Evolutionary conservation across 2,329 filamentous ascomycete species (phyloP), one percentile per base, ranked within the genome.

Genomic region (Exserohilum rostratum): DNA sequence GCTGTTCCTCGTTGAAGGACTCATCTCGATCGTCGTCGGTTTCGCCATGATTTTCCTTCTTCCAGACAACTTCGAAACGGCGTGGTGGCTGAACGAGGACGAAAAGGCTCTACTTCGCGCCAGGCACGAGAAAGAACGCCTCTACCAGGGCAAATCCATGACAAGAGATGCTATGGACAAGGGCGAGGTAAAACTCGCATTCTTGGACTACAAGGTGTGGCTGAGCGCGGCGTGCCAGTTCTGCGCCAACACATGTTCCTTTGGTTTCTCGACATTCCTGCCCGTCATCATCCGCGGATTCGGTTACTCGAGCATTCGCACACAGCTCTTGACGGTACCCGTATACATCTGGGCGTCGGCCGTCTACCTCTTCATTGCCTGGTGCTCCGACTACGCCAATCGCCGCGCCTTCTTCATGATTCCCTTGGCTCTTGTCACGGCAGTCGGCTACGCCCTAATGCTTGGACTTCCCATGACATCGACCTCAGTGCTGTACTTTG

Each of bases 161-260:
- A 53, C 90, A 88, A 67, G 97, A 93, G 56, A 98, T 87, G 67
- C 93, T 85, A 75, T 98, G 93, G 40, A 96, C 90, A 68, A 93
- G 89, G 58, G 89, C 91, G 76, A 91, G 93, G 70, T 97, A 90
- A 65, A 90, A 87, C 46, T 95, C 83, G 2, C 91, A 87, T 74
- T 97, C 92, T 43, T 34, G 37, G 57, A 60, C 30, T 84, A 65
- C 79, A 84, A 74, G 83, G 81, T 72, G 78, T 81, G 64, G 78
- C 80, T 44, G 82, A 81, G 65, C 79, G 80, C 4, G 65, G 76
- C 22, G 79, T 84, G 83, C 74, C 82, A 84, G 27, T 65, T 65
- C 46, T 59, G 51, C 25, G 58, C 53, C 10, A 55, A 63, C 27
- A 61, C 53, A 0, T 60, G 55, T 48, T 51, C 50, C 9, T 66